Conservation (phyloP, 1,284 basidiomycete species). For the Clitocybe nebularis region DNA sequence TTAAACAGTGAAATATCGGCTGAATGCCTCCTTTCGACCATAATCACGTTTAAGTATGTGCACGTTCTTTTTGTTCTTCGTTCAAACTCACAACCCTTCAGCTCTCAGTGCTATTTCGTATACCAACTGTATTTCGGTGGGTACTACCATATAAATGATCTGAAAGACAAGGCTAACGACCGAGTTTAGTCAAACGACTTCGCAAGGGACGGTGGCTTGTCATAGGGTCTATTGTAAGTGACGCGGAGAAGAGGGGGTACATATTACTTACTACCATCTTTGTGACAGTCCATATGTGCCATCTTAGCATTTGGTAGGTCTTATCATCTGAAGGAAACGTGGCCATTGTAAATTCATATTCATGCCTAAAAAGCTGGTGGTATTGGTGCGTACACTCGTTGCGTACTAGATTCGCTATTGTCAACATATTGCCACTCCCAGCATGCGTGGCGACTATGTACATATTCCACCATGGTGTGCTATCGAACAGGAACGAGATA, state of each 20-base stretch:
- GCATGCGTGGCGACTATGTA: conserved; percentile 25
- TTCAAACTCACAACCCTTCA: conserved; percentile 11
- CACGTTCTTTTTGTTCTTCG: neutral
- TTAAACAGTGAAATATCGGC: conserved; percentile 27
- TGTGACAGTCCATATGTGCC: conserved; percentile 11
- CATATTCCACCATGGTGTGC: conserved; percentile 23
- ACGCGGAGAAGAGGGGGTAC: too few species aligned
- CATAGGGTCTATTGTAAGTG: conserved; percentile 16
- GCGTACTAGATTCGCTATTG: neutral
- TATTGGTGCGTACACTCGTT: conserved; percentile 12
- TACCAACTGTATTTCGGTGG: conserved; percentile 34
- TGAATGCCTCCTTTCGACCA: conserved; percentile 34
- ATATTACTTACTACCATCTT: too few species aligned
- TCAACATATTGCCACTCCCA: neutral
- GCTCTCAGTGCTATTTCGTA: conserved; percentile 40
- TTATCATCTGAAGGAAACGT: neutral
- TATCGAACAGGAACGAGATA: conserved; percentile 21
- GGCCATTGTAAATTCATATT: too few species aligned
- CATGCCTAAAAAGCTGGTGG: conserved; percentile 15
- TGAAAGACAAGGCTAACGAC: too few species aligned
- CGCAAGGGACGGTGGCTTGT: conserved; percentile 14
- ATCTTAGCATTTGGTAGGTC: conserved; percentile 16
- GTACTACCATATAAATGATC: conserved; percentile 1
- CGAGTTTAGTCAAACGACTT: conserved; percentile 15
- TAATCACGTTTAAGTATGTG: conserved; percentile 34